Percentiles rank a stretch among this genome's conserved stretches.
These are phyloP conservation scores for Ophiorrhiza pumila DNA, from an alignment of 257 asterid species.

Conservation along the genomic window DNA sequence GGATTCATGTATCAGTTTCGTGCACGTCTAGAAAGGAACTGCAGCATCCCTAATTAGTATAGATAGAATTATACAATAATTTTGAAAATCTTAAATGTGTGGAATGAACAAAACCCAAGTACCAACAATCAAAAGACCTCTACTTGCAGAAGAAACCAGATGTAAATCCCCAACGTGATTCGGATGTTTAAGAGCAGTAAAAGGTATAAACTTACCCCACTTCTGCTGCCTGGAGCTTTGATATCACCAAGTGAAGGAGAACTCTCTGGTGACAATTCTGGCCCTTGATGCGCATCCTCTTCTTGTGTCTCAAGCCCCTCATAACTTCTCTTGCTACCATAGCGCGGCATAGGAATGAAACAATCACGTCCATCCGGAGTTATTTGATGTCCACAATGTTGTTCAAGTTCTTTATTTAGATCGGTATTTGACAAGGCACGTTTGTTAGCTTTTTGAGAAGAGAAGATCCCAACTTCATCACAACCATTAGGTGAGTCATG, in stretches of 20 bases:
- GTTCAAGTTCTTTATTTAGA: neutral
- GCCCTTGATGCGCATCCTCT: slow-evolving; percentile 42
- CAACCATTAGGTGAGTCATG: slow-evolving; percentile 11
- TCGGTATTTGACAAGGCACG: neutral
- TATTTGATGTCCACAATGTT: too few species aligned
- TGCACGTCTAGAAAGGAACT: neutral
- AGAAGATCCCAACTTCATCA: too few species aligned
- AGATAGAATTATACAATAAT: neutral
- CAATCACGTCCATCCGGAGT: too few species aligned
- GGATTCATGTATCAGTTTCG: neutral
- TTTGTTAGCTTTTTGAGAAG: too few species aligned
- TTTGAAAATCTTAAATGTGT: neutral
- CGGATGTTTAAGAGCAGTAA: neutral
- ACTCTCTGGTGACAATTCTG: slow-evolving; percentile 52
- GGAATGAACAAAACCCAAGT: neutral
- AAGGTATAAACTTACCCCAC: slow-evolving; percentile 32
- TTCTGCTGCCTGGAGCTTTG: slow-evolving; percentile 34
- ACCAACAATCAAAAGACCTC: neutral
- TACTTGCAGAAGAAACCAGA: neutral
- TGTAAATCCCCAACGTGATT: neutral
- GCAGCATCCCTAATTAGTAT: neutral
- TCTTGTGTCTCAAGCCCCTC: slow-evolving; percentile 33
- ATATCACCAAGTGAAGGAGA: slow-evolving; percentile 44
- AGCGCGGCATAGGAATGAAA: neutral
- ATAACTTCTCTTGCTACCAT: slow-evolving; percentile 1